Base-by-base conservation (phyloP, 108 stramenopile species). In the Fistulifera solaris region DNA sequence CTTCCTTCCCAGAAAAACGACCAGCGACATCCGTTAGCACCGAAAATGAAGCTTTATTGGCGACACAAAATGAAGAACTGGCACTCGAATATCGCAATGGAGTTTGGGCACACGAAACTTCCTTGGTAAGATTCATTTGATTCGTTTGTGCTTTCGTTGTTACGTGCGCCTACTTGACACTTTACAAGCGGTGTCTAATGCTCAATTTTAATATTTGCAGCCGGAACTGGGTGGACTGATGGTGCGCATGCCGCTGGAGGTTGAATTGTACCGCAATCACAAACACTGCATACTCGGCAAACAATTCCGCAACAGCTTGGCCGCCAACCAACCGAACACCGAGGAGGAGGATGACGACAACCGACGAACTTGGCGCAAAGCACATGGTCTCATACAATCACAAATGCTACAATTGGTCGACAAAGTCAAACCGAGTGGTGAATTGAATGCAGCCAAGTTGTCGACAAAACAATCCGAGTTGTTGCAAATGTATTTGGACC, bases 151-250 rank as follows among this genome's bases (percentile, higher is more conserved):
- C 31, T 3, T 35, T 65, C 18, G 17, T 44, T 49, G 1, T 23
- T 42, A 18, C n/a, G 18, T n/a, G 16, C 46, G 12, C 12, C 1
- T 14, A 27, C 25, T 65, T 15, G 7, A 65, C 26, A 3, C 24
- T 25, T 18, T n/a, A n/a, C n/a, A n/a, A n/a, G 19, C 3, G 4
- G 38, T 24, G 6, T 51, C 56, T 2, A 25, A 49, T 7, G 11
- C 27, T 52, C 55, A 41, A 16, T 41, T 52, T 49, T 11, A 3
- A 1, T 48, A 1, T 24, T 40, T 23, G 50, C 43, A 82, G 68
- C 80, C 89, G 19, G 85, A 91, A 67, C 73, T 87, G 2, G 85
- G 90, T 19, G 90, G 90, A 14, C 53, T 92, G 39, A 62, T 92
- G 17, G 63, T 75, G 16, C 81, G 90, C 2, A 67, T 92, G 71